phyloP scores from a whole-genome alignment of 495 filamentous ascomycete species.

The Penicillium psychrofluorescens region DNA sequence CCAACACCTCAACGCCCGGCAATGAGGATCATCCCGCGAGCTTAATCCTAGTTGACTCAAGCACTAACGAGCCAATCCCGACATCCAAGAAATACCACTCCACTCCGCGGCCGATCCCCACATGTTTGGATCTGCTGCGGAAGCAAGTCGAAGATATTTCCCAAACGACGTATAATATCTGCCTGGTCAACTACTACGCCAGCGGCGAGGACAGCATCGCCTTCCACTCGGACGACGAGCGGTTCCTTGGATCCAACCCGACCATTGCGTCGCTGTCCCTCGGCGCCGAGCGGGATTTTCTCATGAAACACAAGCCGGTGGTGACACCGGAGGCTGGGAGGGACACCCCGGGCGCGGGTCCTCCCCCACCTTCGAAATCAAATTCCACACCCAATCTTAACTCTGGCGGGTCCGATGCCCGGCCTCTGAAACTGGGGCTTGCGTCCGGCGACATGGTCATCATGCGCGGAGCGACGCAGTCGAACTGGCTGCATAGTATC shows the following conservation, averaged over 20 bases:
- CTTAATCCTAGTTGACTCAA: conserved; percentile 22
- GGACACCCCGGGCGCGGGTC: not conserved
- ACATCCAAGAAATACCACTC: conserved; percentile 42
- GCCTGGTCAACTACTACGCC: conserved; percentile 71
- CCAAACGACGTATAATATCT: conserved; percentile 61
- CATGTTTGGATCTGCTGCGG: conserved; percentile 53
- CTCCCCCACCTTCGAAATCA: not conserved
- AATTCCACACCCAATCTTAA: not conserved
- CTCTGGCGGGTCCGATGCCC: not conserved
- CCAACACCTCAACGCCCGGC: no score
- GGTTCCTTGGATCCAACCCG: conserved; percentile 59
- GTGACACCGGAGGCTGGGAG: conserved; percentile 3
- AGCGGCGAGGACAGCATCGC: conserved; percentile 61
- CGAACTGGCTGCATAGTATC: conserved; percentile 67
- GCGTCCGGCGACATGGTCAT: conserved; percentile 63
- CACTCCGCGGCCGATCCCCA: conserved; percentile 57
- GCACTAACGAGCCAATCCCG: conserved; percentile 23
- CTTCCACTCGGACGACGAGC: conserved; percentile 71
- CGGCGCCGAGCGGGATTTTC: conserved; percentile 58
- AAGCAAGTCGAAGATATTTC: conserved; percentile 39
- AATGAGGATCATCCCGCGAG: conserved; percentile 9
- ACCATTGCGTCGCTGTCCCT: conserved; percentile 66
- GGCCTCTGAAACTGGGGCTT: conserved; percentile 48
- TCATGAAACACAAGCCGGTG: conserved; percentile 61
- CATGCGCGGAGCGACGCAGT: conserved; percentile 62